These are phyloP conservation scores for Coccomyxa sp. DNA, from an alignment of 139 green algal species.

Conservation along the genomic window DNA sequence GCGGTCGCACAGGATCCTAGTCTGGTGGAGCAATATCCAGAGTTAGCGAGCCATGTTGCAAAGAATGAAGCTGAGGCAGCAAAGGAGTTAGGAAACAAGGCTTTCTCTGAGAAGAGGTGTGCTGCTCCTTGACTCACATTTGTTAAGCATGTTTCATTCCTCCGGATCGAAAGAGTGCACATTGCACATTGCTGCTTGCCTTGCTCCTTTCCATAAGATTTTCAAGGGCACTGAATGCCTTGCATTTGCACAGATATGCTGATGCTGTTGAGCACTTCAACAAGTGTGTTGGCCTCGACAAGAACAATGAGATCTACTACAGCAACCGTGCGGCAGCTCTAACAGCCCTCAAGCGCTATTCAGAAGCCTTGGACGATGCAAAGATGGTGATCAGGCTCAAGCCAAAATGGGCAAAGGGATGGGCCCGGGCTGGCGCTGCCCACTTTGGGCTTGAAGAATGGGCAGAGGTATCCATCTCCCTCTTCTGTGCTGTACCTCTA, in stretches of 20 bases:
- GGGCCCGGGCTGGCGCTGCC: slow-evolving; percentile 34
- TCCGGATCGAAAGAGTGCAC: no score
- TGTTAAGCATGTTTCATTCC: not conserved
- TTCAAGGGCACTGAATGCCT: not conserved
- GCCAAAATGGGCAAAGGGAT: slow-evolving; percentile 50
- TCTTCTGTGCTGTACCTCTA: not conserved
- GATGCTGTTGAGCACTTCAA: slow-evolving; percentile 61
- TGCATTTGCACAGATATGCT: slow-evolving; percentile 38
- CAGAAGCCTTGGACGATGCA: slow-evolving; percentile 56
- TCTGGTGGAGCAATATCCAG: slow-evolving; percentile 52
- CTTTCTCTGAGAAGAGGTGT: slow-evolving; percentile 36
- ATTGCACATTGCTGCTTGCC: no score
- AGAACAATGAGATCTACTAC: slow-evolving; percentile 67
- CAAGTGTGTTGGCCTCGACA: slow-evolving; percentile 71
- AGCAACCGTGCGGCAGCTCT: slow-evolving; percentile 74
- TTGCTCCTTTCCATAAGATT: not conserved
- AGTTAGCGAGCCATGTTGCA: slow-evolving; percentile 27
- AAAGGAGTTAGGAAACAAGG: slow-evolving; percentile 71
- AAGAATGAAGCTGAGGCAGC: slow-evolving; percentile 43
- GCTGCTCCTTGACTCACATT: not conserved
- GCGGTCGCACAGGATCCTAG: slow-evolving; percentile 73
- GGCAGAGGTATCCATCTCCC: slow-evolving; percentile 26
- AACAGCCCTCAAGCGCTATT: slow-evolving; percentile 39
- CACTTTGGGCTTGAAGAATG: slow-evolving; percentile 50
- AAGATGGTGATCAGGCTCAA: slow-evolving; percentile 22